Conservation (phyloP, 192 early-diverging fungal genomes). For the Rhizoclosmatium globosum region DNA sequence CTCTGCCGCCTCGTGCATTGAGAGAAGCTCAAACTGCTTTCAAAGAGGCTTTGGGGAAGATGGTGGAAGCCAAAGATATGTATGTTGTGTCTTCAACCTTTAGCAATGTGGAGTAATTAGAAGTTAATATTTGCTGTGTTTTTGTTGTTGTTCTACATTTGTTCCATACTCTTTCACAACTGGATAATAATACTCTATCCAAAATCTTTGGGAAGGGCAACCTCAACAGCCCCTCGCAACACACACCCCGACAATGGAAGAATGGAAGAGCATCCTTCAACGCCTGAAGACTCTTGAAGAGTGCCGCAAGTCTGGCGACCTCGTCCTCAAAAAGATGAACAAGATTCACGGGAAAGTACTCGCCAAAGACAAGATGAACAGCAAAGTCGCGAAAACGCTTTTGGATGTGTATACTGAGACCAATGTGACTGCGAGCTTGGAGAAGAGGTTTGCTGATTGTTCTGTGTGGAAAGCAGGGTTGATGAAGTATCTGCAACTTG, state of each 20-base stretch:
- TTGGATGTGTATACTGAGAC: slow-evolving; percentile 30
- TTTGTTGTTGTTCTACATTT: too few species aligned
- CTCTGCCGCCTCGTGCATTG: slow-evolving; percentile 17
- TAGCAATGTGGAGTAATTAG: too few species aligned
- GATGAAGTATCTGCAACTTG: neutral
- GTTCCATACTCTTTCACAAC: too few species aligned
- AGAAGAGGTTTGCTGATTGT: slow-evolving; percentile 25
- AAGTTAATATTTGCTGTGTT: too few species aligned
- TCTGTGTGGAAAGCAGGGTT: too few species aligned
- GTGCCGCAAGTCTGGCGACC: neutral
- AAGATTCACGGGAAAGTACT: slow-evolving; percentile 27
- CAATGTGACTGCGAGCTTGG: slow-evolving; percentile 24
- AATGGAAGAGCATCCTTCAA: slow-evolving; percentile 6
- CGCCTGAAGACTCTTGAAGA: slow-evolving; percentile 4
- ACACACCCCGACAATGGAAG: neutral
- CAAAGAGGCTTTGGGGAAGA: neutral
- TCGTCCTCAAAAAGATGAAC: slow-evolving; percentile 9
- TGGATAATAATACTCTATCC: too few species aligned
- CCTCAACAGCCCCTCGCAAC: too few species aligned
- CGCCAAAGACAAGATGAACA: slow-evolving; percentile 27
- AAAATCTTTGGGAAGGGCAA: too few species aligned
- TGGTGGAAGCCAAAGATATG: neutral
- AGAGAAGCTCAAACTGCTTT: slow-evolving; percentile 22
- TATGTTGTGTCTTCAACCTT: too few species aligned
- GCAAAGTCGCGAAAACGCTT: slow-evolving; percentile 37